Evolutionary conservation across 495 filamentous ascomycete species (phyloP).

Genomic region (Hypoxylon rickii): DNA sequence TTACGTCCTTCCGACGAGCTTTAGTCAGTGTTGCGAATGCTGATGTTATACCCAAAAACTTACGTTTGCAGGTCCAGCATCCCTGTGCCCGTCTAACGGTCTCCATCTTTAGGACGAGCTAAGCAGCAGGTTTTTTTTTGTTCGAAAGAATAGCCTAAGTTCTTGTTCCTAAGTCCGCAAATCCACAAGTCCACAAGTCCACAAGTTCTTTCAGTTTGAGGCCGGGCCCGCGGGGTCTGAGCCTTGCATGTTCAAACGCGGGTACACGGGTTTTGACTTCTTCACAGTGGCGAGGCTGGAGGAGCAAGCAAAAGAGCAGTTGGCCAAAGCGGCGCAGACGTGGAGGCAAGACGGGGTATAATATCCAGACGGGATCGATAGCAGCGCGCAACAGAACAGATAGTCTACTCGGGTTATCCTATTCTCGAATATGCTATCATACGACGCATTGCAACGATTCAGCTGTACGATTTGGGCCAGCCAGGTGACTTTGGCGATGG

Average conservation of each 20-base stretch:
- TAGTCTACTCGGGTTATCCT: constrained; percentile 28
- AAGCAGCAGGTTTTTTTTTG: no score
- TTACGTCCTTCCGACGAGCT: constrained; percentile 37
- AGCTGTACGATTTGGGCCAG: constrained; percentile 23
- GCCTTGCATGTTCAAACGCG: constrained; percentile 42
- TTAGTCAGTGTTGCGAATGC: constrained; percentile 27
- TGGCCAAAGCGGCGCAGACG: constrained; percentile 24
- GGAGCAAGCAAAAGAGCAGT: no score
- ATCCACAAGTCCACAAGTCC: constrained; percentile 2
- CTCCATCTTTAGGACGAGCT: no score
- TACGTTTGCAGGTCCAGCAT: constrained; percentile 47
- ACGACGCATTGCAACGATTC: constrained; percentile 31
- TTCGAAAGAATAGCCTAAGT: background rate
- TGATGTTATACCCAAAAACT: constrained; percentile 38
- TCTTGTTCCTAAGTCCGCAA: no score
- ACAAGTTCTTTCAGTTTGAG: constrained; percentile 25
- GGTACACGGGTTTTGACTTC: constrained; percentile 32
- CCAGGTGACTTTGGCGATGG: constrained; percentile 23
- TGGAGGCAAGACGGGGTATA: constrained; percentile 32
- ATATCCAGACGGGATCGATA: constrained; percentile 28
- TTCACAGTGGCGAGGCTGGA: constrained; percentile 36
- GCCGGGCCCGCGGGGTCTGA: constrained; percentile 25
- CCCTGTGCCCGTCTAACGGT: constrained; percentile 41
- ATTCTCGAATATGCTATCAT: constrained; percentile 38
- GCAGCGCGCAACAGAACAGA: constrained; percentile 26